A percentile compares a stretch with the other conserved stretches of the same genome.
Conservation (phyloP, 2,329 filamentous ascomycete species). For the Clonostachys chloroleuca region DNA sequence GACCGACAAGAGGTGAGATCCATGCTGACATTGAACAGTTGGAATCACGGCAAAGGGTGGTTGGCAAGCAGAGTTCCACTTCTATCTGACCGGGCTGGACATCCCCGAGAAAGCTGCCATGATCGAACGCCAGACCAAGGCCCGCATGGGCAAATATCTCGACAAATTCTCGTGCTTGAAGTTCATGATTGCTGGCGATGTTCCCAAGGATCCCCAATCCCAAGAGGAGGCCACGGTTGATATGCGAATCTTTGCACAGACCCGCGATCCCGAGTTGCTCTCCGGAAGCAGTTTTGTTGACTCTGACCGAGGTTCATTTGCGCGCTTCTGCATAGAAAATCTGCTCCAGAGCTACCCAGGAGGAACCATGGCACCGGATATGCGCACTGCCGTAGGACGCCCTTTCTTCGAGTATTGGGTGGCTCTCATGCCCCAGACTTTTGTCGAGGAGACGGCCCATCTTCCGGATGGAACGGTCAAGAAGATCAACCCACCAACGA, state of each 20-base stretch:
- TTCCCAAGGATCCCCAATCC: slow-evolving; percentile 25
- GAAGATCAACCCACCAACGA: slow-evolving; percentile 7
- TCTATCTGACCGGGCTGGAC: slow-evolving; percentile 32
- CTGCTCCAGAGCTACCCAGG: slow-evolving; percentile 33
- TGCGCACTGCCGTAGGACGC: slow-evolving; percentile 25
- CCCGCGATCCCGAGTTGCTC: slow-evolving; percentile 29
- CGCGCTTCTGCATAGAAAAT: slow-evolving; percentile 13
- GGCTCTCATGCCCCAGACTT: slow-evolving; percentile 14
- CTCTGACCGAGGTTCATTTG: slow-evolving; percentile 18
- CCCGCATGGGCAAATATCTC: slow-evolving; percentile 21
- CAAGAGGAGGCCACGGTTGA: slow-evolving; percentile 41
- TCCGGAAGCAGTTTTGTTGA: slow-evolving; percentile 29
- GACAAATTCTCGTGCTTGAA: slow-evolving; percentile 24
- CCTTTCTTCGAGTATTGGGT: slow-evolving; percentile 15
- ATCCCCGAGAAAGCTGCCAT: slow-evolving; percentile 31
- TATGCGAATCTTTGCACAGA: slow-evolving; percentile 38
- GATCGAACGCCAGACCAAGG: slow-evolving; percentile 27
- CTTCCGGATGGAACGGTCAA: slow-evolving; percentile 7
- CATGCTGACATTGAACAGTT: slow-evolving; percentile 9
- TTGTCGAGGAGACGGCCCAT: slow-evolving; percentile 6
- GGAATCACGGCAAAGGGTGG: slow-evolving; percentile 34
- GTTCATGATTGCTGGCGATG: slow-evolving; percentile 25
- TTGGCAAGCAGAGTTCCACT: slow-evolving; percentile 37
- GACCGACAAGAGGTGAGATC: too few species aligned
- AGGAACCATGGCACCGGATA: slow-evolving; percentile 30